Base-by-base conservation (phyloP, 345 rosid species). In the Aegle marmelos region DNA sequence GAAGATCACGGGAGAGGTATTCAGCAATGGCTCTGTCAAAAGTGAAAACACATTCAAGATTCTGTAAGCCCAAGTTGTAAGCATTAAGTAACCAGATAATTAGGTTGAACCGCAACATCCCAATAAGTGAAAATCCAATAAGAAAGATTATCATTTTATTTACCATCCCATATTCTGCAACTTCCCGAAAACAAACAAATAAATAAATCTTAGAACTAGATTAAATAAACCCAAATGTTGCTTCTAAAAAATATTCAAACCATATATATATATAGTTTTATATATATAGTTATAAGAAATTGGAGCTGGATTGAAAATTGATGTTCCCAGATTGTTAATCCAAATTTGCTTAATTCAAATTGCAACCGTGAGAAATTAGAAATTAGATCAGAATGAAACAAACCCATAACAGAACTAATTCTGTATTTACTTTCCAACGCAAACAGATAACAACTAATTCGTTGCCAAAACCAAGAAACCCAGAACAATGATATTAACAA, bases 1-100 rank as follows among this genome's bases (percentile, higher is more conserved):
- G 97, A 80, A 96, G 93, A 84, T 93, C 95, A 21, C 79, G 78
- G 7, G 97, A 91, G 68, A 96, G 84, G 87, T 92, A 91, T 61
- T 91, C 93, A 2, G 97, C 93, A 21, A 93, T 84, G 45, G 98
- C 95, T 83, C 99, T 95, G 89, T 71, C 22, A 63, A 60, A 56
- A 56, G 17, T 7, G 45, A 22, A 54, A 24, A 57, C 21, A 37
- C 41, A 71, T 27, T 59, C 63, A 60, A 5, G 56, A 64, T 16
- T 64, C 39, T 17, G 34, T 33, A 1, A 14, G 4, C 9, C 13
- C 9, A 9, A 65, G 16, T 37, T 65, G 48, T 48, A 34, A 65
- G 27, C 48, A 34, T 21, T 21, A 4, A 65, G 11, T 28, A 7
- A 36, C 9, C 4, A 34, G 70, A 65, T 28, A 7, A 36, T 21